Evolutionary conservation across 495 filamentous ascomycete species (phyloP).

Genomic region (Hyaloscypha hepaticicola): DNA sequence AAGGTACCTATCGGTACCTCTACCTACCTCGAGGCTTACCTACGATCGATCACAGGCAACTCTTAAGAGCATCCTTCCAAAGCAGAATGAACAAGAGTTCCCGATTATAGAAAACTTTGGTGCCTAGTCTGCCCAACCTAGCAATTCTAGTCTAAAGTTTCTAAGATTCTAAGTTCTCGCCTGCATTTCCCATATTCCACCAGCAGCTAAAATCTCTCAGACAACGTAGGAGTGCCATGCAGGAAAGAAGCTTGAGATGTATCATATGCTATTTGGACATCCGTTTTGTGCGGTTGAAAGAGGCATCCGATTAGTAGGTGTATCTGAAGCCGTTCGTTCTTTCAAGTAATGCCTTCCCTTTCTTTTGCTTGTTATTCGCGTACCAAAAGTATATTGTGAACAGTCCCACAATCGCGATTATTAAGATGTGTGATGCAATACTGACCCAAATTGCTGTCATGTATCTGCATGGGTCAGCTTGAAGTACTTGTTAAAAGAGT

Average conservation of each 20-base stretch:
- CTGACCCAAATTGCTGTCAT: slow-evolving; percentile 70
- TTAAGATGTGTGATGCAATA: slow-evolving; percentile 68
- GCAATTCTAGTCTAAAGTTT: neutral
- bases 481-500: neutral
- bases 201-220: neutral
- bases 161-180: slow-evolving; percentile 1
- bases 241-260: slow-evolving; percentile 8
- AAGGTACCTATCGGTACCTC: no score
- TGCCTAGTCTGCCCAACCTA: neutral
- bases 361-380: slow-evolving; percentile 53
- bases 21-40: no score
- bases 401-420: slow-evolving; percentile 57
- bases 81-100: neutral
- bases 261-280: slow-evolving; percentile 15
- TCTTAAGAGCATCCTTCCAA: neutral
- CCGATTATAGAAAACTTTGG: neutral
- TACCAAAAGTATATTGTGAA: slow-evolving; percentile 64
- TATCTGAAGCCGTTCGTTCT: slow-evolving; percentile 54
- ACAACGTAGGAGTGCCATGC: neutral
- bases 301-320: slow-evolving; percentile 42
- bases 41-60: no score
- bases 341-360: slow-evolving; percentile 52
- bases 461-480: slow-evolving; percentile 47
- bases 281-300: neutral
- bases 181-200: neutral